Evolutionary conservation across 371 early-diverging fungal species (phyloP).

Genomic region (Lichtheimia ornata): DNA sequence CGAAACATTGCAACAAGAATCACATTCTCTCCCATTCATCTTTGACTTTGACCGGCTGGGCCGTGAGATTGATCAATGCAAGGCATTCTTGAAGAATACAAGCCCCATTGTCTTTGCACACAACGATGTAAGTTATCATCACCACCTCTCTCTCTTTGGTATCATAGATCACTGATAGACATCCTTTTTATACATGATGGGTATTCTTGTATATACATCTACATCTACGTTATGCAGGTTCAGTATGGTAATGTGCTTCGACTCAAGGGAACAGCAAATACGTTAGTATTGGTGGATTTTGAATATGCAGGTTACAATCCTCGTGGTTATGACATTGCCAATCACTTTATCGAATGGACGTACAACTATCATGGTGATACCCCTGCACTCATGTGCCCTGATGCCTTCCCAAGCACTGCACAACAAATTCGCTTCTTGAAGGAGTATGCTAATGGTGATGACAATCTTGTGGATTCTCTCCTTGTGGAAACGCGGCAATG

Average conservation of each 20-base stretch:
- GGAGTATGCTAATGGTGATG: conserved; percentile 60
- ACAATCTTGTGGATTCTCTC: conserved; percentile 23
- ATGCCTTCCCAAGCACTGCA: conserved; percentile 59
- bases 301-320: conserved; percentile 91
- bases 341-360: conserved; percentile 92
- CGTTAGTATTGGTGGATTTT: conserved; percentile 62
- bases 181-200: neutral
- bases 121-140: conserved; percentile 67
- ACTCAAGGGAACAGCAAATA: conserved; percentile 21
- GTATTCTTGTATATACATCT: too few species aligned
- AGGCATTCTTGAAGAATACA: conserved; percentile 31
- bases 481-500: conserved; percentile 49
- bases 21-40: conserved; percentile 11
- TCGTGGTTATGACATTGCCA: conserved; percentile 84
- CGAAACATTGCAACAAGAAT: conserved; percentile 18
- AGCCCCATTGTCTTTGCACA: conserved; percentile 82
- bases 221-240: conserved; percentile 8
- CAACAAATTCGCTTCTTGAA: conserved; percentile 65
- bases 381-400: conserved; percentile 54
- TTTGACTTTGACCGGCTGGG: conserved; percentile 47
- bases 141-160: neutral
- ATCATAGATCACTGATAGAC: neutral
- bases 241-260: conserved; percentile 42
- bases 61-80: conserved; percentile 51
- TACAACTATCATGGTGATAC: conserved; percentile 74